Base-by-base conservation (phyloP, 495 filamentous ascomycete genomes). In the Annulohypoxylon stygium region DNA sequence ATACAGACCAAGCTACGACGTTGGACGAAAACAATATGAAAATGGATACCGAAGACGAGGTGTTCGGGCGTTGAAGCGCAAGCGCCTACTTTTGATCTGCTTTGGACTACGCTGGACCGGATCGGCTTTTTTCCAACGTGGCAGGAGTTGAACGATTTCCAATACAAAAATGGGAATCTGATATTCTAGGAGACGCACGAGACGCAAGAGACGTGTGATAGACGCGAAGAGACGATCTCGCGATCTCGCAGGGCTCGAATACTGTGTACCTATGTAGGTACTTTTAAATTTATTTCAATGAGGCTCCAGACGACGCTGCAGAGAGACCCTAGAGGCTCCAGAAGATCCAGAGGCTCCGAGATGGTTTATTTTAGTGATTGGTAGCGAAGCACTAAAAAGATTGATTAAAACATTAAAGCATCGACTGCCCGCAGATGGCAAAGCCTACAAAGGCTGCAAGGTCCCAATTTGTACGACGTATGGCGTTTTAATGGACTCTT, bases 331-430 rank as follows among this genome's bases (percentile, higher is more conserved):
- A 30, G 30, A 30, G 30, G 30, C 30, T 30, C 30, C 5, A 30
- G 30, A 30, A 30, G 30, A 6, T 6, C 30, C 67, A 70, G 71
- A 74, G 71, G 71, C 67, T 74, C 71, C 70, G 45, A 73, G 65
- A 73, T 59, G 39, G 43, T 51, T 18, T 47, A 73, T 55, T 69
- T 55, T 12, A 23, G 20, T 61, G 71, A 67, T 67, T 63, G 67
- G 66, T 12, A 55, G 30, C 23, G 66, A 53, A n/a, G 30, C 30
- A 30, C 30, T 30, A 30, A 30, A 30, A 30, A 30, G 30, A 30
- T 30, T 30, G 30, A 30, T 30, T 43, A 43, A 20, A 47, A 20
- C 3, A 18, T 18, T 6, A 18, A 47, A 47, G 8, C 43, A 47
- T 47, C 43, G 43, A 47, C 18, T 47, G 43, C 61, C 71, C 70